Percentiles rank a stretch among this genome's conserved stretches.
Conservation (phyloP, 352 stramenopile genomes). For the Pythium phragmiticola region DNA sequence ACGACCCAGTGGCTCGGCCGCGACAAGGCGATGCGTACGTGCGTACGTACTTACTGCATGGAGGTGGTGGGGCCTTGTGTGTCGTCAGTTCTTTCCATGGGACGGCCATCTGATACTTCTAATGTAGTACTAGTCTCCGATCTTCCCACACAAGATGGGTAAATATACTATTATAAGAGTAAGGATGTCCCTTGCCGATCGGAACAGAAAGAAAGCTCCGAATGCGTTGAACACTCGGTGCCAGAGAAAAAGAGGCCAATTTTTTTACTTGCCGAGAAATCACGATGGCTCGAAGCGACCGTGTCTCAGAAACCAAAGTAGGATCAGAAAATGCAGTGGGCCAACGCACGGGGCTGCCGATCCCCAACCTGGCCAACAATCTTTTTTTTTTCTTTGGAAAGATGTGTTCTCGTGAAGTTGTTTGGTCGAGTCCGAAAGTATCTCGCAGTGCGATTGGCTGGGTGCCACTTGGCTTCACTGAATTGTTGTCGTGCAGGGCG, state of each 20-base stretch:
- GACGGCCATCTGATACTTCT: not conserved
- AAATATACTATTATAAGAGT: not conserved
- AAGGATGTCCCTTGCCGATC: too few relatives aligned
- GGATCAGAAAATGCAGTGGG: not conserved
- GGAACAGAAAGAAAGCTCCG: too few relatives aligned
- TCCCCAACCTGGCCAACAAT: not conserved
- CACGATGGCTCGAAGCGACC: constrained; percentile 1
- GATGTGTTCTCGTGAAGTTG: not conserved
- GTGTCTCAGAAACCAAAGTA: not conserved
- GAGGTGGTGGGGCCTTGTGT: not conserved
- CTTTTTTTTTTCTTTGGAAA: not conserved
- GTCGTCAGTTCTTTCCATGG: constrained; percentile 5
- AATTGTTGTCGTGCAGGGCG: not conserved
- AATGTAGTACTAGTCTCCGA: not conserved
- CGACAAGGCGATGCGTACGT: constrained; percentile 11
- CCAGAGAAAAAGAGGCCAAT: too few relatives aligned
- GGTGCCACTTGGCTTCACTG: not conserved
- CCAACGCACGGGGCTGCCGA: not conserved
- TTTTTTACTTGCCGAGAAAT: not conserved
- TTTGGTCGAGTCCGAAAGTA: constrained; percentile 2
- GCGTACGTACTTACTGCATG: not conserved
- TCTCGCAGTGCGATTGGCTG: not conserved
- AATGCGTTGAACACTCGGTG: too few relatives aligned
- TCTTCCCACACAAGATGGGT: not conserved
- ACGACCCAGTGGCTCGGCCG: not conserved